Evolutionary conservation across 768 basidiomycete genomes (phyloP).

Genomic region (Mycena chlorophos): DNA sequence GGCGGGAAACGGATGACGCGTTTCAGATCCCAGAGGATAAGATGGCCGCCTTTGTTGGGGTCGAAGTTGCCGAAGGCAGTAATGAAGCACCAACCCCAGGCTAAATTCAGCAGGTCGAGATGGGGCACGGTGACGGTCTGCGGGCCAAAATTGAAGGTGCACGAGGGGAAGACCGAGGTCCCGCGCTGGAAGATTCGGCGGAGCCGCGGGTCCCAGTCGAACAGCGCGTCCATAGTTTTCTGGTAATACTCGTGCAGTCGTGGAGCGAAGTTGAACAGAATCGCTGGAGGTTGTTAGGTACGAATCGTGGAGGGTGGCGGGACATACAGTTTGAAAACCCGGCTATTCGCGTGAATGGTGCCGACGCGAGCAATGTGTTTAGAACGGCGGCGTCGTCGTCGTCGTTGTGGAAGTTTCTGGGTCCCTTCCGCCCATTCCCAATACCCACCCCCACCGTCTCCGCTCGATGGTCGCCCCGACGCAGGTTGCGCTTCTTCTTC

Average conservation of each 20-base stretch:
- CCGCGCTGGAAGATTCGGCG: neutral
- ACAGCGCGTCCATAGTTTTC: neutral
- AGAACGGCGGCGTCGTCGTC: neutral
- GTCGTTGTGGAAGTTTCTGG: neutral
- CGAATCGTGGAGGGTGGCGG: neutral
- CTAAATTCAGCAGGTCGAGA: neutral
- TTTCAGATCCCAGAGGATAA: neutral
- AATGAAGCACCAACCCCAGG: constrained; percentile 1
- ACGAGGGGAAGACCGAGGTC: neutral
- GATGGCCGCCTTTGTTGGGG: neutral
- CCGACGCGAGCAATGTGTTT: neutral
- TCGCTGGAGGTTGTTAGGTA: neutral
- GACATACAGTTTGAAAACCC: neutral
- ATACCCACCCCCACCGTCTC: neutral
- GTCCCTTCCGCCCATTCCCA: neutral
- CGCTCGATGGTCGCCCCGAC: neutral
- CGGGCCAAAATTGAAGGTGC: neutral
- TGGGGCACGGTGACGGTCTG: neutral
- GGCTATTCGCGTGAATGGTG: neutral
- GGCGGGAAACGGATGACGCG: neutral
- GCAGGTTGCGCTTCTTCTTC: neutral
- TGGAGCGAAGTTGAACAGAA: neutral
- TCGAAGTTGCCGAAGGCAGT: neutral
- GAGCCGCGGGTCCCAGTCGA: neutral
- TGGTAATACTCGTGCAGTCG: neutral